phyloP scores from a whole-genome alignment of 148 eudicot genomes.

The Diospyros lotus region DNA sequence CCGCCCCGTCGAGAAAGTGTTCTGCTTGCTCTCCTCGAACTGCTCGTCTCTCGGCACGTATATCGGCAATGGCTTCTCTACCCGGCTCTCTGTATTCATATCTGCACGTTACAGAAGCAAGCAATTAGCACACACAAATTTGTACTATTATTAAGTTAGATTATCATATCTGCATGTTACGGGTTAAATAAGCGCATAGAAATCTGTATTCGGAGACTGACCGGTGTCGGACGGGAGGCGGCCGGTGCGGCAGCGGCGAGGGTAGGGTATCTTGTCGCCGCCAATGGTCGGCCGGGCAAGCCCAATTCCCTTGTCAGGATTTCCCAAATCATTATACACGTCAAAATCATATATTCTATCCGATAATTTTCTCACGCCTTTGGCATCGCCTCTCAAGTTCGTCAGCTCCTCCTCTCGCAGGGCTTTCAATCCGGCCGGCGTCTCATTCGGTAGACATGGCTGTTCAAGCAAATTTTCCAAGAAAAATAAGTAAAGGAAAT shows the following conservation, averaged over 20 bases:
- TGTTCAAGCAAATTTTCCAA: constrained; percentile 23
- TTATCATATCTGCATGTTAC: no score
- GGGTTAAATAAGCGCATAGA: no score
- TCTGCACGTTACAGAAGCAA: constrained; percentile 25
- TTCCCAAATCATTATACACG: constrained; percentile 84
- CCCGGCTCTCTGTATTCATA: constrained; percentile 60
- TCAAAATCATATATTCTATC: constrained; percentile 79
- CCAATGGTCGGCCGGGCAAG: constrained; percentile 68
- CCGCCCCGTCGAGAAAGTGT: constrained; percentile 73
- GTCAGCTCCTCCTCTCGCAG: constrained; percentile 74
- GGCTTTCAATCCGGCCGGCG: constrained; percentile 74
- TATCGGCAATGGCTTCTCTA: constrained; percentile 85
- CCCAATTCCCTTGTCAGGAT: constrained; percentile 66
- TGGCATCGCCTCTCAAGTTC: constrained; percentile 76
- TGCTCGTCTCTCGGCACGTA: constrained; percentile 93
- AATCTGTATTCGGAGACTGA: constrained; percentile 13
- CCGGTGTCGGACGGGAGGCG: constrained; percentile 72
- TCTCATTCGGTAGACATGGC: constrained; percentile 88
- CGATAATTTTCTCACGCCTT: constrained; percentile 61
- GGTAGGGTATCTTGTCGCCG: constrained; percentile 66
- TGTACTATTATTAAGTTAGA: no score
- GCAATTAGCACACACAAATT: no score
- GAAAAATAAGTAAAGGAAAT: neutral
- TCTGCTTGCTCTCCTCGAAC: constrained; percentile 76
- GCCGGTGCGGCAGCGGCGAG: constrained; percentile 94